Percentiles rank a stretch among this genome's conserved stretches.
Conservation (phyloP, 805 yeast species). For the Zygosaccharomyces kombuchaensis region DNA sequence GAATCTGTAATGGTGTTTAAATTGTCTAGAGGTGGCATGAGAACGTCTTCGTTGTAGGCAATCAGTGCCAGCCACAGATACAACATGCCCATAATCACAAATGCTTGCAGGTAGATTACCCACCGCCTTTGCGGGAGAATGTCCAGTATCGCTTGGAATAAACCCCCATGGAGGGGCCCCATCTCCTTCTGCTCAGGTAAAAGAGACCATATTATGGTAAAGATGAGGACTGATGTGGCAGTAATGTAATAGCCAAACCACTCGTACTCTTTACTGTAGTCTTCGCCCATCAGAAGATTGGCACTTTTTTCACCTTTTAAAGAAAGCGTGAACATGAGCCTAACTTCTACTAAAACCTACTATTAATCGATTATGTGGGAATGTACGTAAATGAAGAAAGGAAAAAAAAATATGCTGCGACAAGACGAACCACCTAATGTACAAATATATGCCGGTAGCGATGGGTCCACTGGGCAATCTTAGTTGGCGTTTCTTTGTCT, state of each 20-base stretch:
- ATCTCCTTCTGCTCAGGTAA: constrained; percentile 42
- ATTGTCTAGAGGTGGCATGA: constrained; percentile 56
- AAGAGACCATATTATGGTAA: constrained; percentile 71
- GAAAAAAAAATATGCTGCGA: not conserved
- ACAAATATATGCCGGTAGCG: constrained; percentile 1
- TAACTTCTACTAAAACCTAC: not conserved
- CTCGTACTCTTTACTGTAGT: constrained; percentile 56
- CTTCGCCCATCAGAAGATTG: constrained; percentile 6
- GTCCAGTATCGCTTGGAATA: constrained; percentile 44
- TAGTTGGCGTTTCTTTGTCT: not conserved
- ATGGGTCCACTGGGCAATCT: not conserved
- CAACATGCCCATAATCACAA: constrained; percentile 63
- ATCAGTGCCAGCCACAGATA: constrained; percentile 68
- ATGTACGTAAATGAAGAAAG: not conserved
- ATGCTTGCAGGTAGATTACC: constrained; percentile 77
- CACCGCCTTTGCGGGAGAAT: constrained; percentile 87
- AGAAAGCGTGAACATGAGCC: not conserved
- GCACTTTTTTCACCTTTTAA: not conserved
- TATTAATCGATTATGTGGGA: not conserved
- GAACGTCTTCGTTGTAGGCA: constrained; percentile 69
- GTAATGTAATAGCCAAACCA: constrained; percentile 83
- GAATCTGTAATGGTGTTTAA: constrained; percentile 65
- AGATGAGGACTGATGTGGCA: constrained; percentile 48
- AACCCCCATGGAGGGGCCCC: constrained; percentile 18
- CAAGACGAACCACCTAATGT: constrained; percentile 1